Conservation (phyloP, 305 asterid species). For the Coffea humblotiana region DNA sequence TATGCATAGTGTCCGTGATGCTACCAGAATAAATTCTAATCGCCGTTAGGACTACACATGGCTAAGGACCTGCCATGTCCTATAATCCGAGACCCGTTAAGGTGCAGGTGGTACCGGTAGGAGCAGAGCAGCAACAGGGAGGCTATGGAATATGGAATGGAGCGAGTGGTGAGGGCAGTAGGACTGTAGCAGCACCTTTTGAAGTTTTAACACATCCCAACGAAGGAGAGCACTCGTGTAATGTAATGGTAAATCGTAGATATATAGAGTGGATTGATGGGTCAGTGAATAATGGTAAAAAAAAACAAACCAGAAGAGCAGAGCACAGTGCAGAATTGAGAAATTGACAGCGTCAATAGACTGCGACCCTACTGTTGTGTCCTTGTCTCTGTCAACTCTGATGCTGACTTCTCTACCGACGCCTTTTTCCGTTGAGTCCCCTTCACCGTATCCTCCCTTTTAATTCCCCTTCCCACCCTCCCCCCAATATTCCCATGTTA, state of each 20-base stretch:
- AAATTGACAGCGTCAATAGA: slow-evolving; percentile 21
- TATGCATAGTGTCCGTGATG: no score
- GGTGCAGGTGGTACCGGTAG: background rate
- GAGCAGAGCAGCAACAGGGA: background rate
- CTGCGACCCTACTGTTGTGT: slow-evolving; percentile 13
- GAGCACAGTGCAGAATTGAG: background rate
- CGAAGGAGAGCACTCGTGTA: no score
- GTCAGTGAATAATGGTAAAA: background rate
- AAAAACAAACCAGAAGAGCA: background rate
- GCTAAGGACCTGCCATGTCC: background rate
- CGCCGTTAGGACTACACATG: no score
- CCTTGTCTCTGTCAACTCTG: slow-evolving; percentile 24
- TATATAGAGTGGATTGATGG: background rate
- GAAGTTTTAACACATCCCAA: background rate
- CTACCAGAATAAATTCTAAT: no score
- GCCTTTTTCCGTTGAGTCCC: slow-evolving; percentile 25
- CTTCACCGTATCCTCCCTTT: background rate
- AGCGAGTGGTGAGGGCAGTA: background rate
- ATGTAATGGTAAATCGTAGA: background rate
- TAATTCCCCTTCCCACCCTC: background rate
- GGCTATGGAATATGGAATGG: background rate
- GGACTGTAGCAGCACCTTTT: background rate
- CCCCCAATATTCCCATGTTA: background rate
- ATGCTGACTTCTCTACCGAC: slow-evolving; percentile 42
- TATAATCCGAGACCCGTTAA: background rate